These are phyloP conservation scores for Trichophaea hybrida DNA, from an alignment of 2,329 filamentous ascomycete species.

Conservation along the genomic window DNA sequence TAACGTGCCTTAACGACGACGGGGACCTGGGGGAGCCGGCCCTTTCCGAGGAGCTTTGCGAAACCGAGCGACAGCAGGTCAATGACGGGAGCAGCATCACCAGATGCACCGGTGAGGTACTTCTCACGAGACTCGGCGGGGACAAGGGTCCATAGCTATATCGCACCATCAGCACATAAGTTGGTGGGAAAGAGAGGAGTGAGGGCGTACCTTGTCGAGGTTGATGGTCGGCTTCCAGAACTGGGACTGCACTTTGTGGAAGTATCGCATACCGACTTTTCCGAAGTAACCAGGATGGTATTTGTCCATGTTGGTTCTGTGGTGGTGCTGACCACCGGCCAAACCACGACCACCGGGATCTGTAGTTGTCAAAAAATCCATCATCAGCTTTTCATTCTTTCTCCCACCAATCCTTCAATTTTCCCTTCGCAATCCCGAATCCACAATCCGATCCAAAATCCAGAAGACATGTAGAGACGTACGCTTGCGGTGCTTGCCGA, in stretches of 20 bases:
- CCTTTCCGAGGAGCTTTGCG: slow-evolving; percentile 98
- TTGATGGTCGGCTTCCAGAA: slow-evolving; percentile 99
- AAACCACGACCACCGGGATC: slow-evolving; percentile 60
- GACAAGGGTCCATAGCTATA: slow-evolving; percentile 85
- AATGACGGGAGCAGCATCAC: slow-evolving; percentile 92
- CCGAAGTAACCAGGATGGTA: slow-evolving; percentile 99
- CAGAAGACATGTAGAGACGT: slow-evolving; percentile 30
- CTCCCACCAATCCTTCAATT: background rate
- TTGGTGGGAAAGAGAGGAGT: slow-evolving; percentile 6
- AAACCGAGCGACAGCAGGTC: slow-evolving; percentile 95
- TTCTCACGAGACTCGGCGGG: slow-evolving; percentile 83
- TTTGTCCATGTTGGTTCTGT: slow-evolving; percentile 83
- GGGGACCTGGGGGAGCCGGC: slow-evolving; percentile 81
- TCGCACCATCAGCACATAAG: slow-evolving; percentile 7
- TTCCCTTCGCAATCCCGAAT: slow-evolving; percentile 1
- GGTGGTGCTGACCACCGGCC: slow-evolving; percentile 99
- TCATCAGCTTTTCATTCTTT: background rate
- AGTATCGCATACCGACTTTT: slow-evolving; percentile 90
- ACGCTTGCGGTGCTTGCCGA: slow-evolving; percentile 97
- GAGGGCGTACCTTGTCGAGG: slow-evolving; percentile 74
- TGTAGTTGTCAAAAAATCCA: slow-evolving; percentile 5
- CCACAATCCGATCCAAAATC: background rate
- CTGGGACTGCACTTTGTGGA: slow-evolving; percentile 91
- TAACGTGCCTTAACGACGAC: slow-evolving; percentile 89
- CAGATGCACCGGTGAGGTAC: slow-evolving; percentile 61